Base-by-base conservation (phyloP, 2,329 filamentous ascomycete species). In the Grosmannia clavigera region DNA sequence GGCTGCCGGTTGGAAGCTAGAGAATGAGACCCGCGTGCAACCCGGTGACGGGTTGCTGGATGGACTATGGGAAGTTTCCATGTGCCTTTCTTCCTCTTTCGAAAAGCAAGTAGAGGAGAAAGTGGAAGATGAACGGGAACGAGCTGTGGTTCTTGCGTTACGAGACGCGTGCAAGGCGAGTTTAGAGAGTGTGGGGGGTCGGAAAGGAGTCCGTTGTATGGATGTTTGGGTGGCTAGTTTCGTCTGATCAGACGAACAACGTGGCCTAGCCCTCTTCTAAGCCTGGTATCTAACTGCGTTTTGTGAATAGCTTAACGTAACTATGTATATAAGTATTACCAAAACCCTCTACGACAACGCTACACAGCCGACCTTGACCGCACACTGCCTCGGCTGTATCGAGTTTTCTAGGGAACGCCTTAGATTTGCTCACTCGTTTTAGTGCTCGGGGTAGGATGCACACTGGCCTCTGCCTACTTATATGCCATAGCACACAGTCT, bases 31-130 rank as follows among this genome's bases (percentile, higher is more conserved):
- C 1, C 62, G 65, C n/a, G 65, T 79, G 27, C 66, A 73, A 12
- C 67, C 71, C n/a, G 68, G 63, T 3, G 66, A 70, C 11, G 74
- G 68, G 3, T 61, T 82, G 63, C 58, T 69, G 31, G 78, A 81
- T 67, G 78, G 74, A 40, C 61, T 65, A 60, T 79, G 79, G 79
- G 76, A 81, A 65, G 70, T 74, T 1, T 67, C 63, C 10, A 66
- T 69, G 19, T 66, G 72, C 4, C 65, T 73, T 52, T 65, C 63
- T 31, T 56, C 65, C 25, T 61, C 62, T 11, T 74, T 75, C 58
- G 38, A 71, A 31, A 64, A 67, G 4, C 68, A 72, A 31, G 64
- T 76, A 5, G 68, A 72, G 6, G 62, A 68, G 19, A 60, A 63
- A 14, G 64, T 71, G 0, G 53, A 59, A 0, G 65, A 68, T 46